phyloP scores from a whole-genome alignment of 768 basidiomycete genomes.

The Pulveroboletus sp. region DNA sequence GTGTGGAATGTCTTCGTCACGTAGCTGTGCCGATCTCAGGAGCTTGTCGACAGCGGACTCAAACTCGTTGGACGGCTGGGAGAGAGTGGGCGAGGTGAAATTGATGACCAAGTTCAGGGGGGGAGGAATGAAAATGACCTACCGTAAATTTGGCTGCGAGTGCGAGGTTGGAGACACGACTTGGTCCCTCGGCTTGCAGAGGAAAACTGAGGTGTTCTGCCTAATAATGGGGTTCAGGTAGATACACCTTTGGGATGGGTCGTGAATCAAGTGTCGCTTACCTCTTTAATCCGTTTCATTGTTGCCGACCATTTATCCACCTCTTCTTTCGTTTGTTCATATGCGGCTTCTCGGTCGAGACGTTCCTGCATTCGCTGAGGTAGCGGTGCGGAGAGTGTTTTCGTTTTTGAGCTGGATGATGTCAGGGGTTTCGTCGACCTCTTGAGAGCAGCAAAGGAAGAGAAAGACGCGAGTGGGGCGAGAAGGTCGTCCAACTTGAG shows the following conservation, averaged over 20 bases:
- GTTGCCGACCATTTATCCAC: constrained; percentile 91
- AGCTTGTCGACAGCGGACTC: constrained; percentile 83
- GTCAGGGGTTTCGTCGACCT: constrained; percentile 63
- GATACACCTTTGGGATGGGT: background rate
- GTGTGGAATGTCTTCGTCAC: constrained; percentile 71
- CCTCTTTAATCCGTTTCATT: constrained; percentile 90
- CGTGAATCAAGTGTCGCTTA: constrained; percentile 24
- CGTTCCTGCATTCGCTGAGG: constrained; percentile 85
- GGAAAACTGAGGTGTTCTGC: constrained; percentile 88
- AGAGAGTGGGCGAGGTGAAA: background rate
- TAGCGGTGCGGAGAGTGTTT: constrained; percentile 74
- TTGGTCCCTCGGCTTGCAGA: constrained; percentile 57
- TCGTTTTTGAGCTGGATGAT: constrained; percentile 48
- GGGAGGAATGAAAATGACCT: constrained; percentile 6
- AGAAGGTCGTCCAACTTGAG: constrained; percentile 73
- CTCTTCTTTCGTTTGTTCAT: constrained; percentile 88
- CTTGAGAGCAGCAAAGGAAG: constrained; percentile 59
- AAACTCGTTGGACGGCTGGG: constrained; percentile 75
- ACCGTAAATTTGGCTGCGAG: constrained; percentile 85
- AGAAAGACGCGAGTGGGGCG: constrained; percentile 60
- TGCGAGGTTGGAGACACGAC: constrained; percentile 64
- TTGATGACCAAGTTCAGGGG: background rate
- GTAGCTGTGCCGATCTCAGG: constrained; percentile 74
- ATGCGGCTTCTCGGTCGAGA: constrained; percentile 89
- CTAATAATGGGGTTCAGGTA: constrained; percentile 34